Evolutionary conservation across 2,329 filamentous ascomycete species (phyloP).

Genomic region (Ploettnerulaceae sp.): DNA sequence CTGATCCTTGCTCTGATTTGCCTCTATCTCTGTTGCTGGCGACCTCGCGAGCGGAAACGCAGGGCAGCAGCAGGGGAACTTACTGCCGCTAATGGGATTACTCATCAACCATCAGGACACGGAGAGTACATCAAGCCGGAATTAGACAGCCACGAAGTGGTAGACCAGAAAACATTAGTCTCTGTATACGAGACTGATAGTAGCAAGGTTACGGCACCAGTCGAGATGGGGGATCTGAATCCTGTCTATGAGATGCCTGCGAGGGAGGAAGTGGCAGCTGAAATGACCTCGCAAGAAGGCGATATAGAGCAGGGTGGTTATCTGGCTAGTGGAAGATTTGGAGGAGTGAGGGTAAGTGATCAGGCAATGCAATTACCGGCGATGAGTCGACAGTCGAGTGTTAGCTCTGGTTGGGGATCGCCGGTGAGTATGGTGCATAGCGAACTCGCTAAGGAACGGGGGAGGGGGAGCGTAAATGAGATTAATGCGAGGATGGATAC

Average conservation of each 20-base stretch:
- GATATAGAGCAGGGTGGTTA: background rate
- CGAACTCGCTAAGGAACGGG: background rate
- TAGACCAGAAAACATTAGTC: background rate
- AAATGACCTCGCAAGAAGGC: background rate
- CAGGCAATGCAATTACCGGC: background rate
- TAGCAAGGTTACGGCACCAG: background rate
- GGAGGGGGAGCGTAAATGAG: background rate
- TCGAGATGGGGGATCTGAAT: background rate
- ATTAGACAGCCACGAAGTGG: background rate
- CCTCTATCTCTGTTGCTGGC: constrained; percentile 9
- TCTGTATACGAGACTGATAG: constrained; percentile 5
- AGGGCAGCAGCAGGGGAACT: constrained; percentile 5
- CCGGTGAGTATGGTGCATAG: background rate
- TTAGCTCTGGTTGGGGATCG: constrained; percentile 2
- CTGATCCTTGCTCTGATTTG: background rate
- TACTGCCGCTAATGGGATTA: background rate
- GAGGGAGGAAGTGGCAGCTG: constrained; percentile 4
- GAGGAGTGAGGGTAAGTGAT: background rate
- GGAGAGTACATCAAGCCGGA: constrained; percentile 10
- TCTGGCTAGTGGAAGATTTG: background rate
- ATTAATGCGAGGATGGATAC: constrained; percentile 1
- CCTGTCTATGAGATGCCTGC: constrained; percentile 5
- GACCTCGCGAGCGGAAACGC: background rate
- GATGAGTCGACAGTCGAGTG: background rate
- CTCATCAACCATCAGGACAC: background rate